Base-by-base conservation (phyloP, 768 basidiomycete species). In the Kwoniella botswanensis region DNA sequence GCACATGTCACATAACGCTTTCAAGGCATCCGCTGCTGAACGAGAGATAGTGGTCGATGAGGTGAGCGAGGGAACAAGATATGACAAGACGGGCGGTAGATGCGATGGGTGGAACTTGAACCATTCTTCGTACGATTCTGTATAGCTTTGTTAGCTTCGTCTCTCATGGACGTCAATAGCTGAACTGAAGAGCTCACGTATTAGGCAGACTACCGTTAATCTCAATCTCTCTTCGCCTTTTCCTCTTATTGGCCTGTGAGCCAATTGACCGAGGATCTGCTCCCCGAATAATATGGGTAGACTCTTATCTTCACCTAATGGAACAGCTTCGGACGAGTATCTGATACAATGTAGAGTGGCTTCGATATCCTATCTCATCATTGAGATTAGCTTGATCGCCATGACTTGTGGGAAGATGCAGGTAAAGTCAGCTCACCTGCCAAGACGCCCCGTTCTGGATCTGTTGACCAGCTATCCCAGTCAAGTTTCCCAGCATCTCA, bases 1-100 rank as follows among this genome's bases (percentile, higher is more conserved):
- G 80, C 97, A 97, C 50, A 92, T 89, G 82, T 97, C 94, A 77
- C 95, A 97, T 3, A 97, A 83, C 65, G 93, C 91, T 52, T 92
- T 89, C 29, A 98, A 86, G 0, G 93, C 89, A 60, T 90, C 90
- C 0, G 94, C 93, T 1, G 93, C 93, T 9, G 89, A 87, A 0
- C 82, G 75, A 2, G 81, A 79, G n/a, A 84, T 71, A 0, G 70
- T 59, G 3, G 74, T 71, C 17, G 75, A 29, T 2, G 80, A 77
- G 22, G 77, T 71, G 7, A 85, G 73, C 89, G 87, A 78, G 88
- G 92, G 41, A 90, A 86, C 41, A 84, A 82, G 6, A 87, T 87
- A 92, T 0, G 88, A 85, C 26, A 95, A 84, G 3, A 91, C 91
- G 17, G 89, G 85, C 0, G 90, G 89, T 35, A 93, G 89, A 77